Base-by-base conservation (phyloP, 768 basidiomycete genomes). In the Lactarius deliciosus region DNA sequence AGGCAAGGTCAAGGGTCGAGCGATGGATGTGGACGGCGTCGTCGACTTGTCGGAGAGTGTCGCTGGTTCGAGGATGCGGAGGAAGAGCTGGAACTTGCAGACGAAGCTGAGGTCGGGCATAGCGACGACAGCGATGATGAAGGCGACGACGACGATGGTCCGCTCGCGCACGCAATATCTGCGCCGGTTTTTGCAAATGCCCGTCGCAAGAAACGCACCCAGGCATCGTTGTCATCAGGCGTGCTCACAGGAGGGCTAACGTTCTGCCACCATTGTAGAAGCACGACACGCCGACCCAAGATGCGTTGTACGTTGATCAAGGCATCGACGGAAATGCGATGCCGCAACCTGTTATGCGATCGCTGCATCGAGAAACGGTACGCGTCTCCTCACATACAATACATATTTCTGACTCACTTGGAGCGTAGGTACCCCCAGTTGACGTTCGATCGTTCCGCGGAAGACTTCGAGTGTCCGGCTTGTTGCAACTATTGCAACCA, bases 401-500 rank as follows among this genome's bases (percentile, higher is more conserved):
- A 13, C 5, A 28, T 16, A 56, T 30, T 38, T 30, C 30, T 60
- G 11, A 60, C 36, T 25, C 64, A 4, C 40, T 41, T 22, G n/a
- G 25, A 7, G 16, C 18, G 20, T 47, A 81, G 81, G 68, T 81
- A 81, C 61, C 78, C 79, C 1, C 75, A 79, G n/a, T 61, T 80
- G 65, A 73, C 73, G 32, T 82, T 81, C 64, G 74, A 79, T 38
- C 55, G 72, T 36, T 69, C 58, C 22, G 68, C 67, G n/a, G 47
- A 56, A 1, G 38, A 54, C 8, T 81, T 80, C 61, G 63, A 70
- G 28, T 87, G 86, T 68, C 85, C 85, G 0, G 69, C 30, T 20
- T 86, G 85, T 70, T 69, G 72, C 5, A 70, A 75, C 8, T 79
- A 68, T 13, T 87, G 85, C 73, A 83, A 81, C 55, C 2, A 28